phyloP scores from a whole-genome alignment of 2,329 filamentous ascomycete species.

The Amylocarpus encephaloides region DNA sequence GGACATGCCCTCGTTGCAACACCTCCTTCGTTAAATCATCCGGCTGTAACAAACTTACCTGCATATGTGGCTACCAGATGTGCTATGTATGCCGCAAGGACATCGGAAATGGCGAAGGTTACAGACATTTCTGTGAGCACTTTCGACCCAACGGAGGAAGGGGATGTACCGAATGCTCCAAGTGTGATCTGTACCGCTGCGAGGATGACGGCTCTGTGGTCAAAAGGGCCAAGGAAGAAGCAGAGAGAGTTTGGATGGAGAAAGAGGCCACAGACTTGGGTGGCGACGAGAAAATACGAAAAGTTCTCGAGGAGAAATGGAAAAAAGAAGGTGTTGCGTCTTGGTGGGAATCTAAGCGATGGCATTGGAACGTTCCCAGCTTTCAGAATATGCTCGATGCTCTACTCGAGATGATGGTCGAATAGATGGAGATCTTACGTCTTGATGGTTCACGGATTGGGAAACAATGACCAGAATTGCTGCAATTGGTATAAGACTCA shows the following conservation, averaged over 20 bases:
- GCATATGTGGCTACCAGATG: conserved; percentile 95
- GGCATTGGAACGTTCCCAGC: conserved; percentile 25
- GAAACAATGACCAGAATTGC: conserved; percentile 2
- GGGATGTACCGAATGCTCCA: conserved; percentile 71
- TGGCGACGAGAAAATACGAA: conserved; percentile 50
- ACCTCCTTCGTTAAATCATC: conserved; percentile 88
- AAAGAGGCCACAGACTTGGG: conserved; percentile 53
- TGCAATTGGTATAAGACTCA: not conserved
- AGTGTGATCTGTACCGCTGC: conserved; percentile 67
- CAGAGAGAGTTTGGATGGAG: conserved; percentile 64
- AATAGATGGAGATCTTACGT: conserved; percentile 19
- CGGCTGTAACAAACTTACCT: conserved; percentile 96
- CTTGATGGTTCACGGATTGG: conserved; percentile 11
- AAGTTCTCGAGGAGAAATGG: conserved; percentile 47
- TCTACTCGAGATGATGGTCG: conserved; percentile 29
- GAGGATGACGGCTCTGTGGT: conserved; percentile 68
- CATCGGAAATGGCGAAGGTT: conserved; percentile 63
- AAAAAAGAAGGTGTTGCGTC: conserved; percentile 17
- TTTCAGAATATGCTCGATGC: conserved; percentile 29
- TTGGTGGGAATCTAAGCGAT: conserved; percentile 22
- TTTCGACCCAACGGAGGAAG: conserved; percentile 75
- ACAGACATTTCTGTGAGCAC: conserved; percentile 93
- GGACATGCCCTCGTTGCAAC: conserved; percentile 86
- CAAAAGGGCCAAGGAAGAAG: conserved; percentile 61
- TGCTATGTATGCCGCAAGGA: conserved; percentile 91